These are phyloP conservation scores for Phytophthora boehmeriae DNA, from an alignment of 352 stramenopile genomes.

Conservation along the genomic window DNA sequence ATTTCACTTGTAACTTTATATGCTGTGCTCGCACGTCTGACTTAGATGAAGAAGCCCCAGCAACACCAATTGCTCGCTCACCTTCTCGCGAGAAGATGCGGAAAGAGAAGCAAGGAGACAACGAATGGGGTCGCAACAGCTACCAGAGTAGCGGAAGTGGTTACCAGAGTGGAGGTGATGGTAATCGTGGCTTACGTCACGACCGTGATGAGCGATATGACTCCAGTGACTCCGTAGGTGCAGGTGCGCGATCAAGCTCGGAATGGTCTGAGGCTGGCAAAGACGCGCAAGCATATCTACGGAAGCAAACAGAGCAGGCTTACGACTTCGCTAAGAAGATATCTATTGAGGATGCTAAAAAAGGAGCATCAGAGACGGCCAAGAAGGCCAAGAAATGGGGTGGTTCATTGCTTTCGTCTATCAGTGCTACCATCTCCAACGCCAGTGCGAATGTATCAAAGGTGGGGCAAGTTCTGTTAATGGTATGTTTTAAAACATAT, in stretches of 20 bases:
- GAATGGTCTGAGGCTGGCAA: slow-evolving; percentile 50
- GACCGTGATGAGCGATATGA: slow-evolving; percentile 44
- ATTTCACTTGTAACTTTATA: slow-evolving; percentile 5
- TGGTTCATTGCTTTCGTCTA: slow-evolving; percentile 77
- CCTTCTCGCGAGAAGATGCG: slow-evolving; percentile 26
- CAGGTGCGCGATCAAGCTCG: slow-evolving; percentile 17
- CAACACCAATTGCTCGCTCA: slow-evolving; percentile 17
- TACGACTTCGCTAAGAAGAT: slow-evolving; percentile 91
- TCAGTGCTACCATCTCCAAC: slow-evolving; percentile 77
- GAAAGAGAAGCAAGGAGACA: slow-evolving; percentile 30
- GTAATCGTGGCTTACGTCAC: slow-evolving; percentile 17
- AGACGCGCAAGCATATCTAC: slow-evolving; percentile 66
- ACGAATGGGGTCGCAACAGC: slow-evolving; percentile 29
- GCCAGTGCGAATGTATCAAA: slow-evolving; percentile 60
- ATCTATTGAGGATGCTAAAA: slow-evolving; percentile 87
- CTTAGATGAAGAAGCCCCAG: slow-evolving; percentile 41
- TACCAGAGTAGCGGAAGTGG: slow-evolving; percentile 28
- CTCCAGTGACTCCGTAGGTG: slow-evolving; percentile 6
- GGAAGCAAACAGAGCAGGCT: slow-evolving; percentile 85
- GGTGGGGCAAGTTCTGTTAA: slow-evolving; percentile 28
- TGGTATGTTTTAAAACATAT: background rate
- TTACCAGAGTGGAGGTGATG: slow-evolving; percentile 26
- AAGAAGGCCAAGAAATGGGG: slow-evolving; percentile 91
- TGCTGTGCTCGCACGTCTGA: background rate
- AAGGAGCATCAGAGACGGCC: slow-evolving; percentile 78